A percentile compares a stretch with the other conserved stretches of the same genome.
Conservation (phyloP, 2,329 filamentous ascomycete genomes). For the Fusarium austroafricanum region DNA sequence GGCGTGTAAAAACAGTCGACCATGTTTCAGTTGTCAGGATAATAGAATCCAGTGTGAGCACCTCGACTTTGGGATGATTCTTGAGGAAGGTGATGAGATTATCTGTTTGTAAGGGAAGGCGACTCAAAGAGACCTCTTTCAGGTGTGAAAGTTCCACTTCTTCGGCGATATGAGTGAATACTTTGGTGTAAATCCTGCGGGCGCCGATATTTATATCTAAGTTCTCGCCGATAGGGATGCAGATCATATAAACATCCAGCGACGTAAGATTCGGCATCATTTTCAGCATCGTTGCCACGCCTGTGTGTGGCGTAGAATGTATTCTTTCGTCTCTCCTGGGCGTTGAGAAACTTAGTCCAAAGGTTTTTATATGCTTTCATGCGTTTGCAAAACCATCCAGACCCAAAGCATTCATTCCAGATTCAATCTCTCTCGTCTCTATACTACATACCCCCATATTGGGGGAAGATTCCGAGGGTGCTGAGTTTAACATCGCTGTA, state of each 20-base stretch:
- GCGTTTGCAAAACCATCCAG: background rate
- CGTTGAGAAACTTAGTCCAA: background rate
- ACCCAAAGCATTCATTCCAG: background rate
- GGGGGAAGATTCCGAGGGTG: background rate
- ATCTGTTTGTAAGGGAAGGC: background rate
- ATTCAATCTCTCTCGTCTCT: too few species aligned
- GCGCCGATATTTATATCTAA: too few species aligned
- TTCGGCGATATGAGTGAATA: background rate
- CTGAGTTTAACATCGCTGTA: too few species aligned
- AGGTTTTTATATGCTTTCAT: background rate
- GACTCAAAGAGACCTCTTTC: background rate
- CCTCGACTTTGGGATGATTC: background rate
- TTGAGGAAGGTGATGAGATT: background rate
- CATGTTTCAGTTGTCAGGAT: too few species aligned
- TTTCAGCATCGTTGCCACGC: background rate
- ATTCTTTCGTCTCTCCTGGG: too few species aligned
- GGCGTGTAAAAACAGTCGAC: background rate
- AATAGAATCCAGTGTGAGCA: too few species aligned
- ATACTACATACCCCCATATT: background rate
- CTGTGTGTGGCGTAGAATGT: too few species aligned
- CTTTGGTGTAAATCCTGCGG: too few species aligned
- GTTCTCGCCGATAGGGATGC: too few species aligned
- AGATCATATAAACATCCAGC: background rate
- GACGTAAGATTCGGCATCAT: background rate
- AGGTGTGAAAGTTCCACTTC: background rate